These are phyloP conservation scores for Blastobotrys indianensis DNA, from an alignment of 1,139 yeast species.

Conservation along the genomic window DNA sequence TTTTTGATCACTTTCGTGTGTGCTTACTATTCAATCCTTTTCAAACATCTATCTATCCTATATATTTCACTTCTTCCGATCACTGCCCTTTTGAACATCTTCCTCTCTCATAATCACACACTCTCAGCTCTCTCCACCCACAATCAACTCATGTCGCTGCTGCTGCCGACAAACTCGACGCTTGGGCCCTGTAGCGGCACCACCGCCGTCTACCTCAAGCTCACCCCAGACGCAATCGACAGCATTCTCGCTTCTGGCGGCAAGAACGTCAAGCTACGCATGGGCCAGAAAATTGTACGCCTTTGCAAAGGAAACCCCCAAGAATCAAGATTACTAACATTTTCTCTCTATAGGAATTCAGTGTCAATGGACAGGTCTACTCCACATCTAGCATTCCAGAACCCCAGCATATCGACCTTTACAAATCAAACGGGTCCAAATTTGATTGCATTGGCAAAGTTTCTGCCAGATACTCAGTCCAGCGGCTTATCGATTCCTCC, in stretches of 20 bases:
- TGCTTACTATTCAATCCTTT: no score
- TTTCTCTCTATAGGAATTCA: conserved; percentile 10
- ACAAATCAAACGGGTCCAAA: conserved; percentile 7
- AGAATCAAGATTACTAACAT: no score
- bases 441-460: conserved; percentile 22
- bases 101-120: no score
- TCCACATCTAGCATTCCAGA: conserved; percentile 18
- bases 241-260: conserved; percentile 17
- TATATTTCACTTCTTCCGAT: no score
- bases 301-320: no score
- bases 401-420: conserved; percentile 18
- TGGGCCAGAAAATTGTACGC: conserved; percentile 10
- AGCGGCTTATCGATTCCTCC: conserved; percentile 15
- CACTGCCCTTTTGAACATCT: no score
- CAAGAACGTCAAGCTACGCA: conserved; percentile 14
- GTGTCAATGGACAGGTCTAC: conserved; percentile 15
- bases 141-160: no score
- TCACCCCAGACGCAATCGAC: conserved; percentile 26
- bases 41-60: no score
- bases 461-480: conserved; percentile 22
- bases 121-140: no score
- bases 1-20: no score
- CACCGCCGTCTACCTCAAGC: conserved; percentile 28
- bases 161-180: background rate
- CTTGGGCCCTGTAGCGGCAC: conserved; percentile 7